Percentiles rank a stretch among this genome's conserved stretches.
Evolutionary conservation across 1,139 yeast genomes (phyloP).

Genomic region (Hanseniaspora uvarum): DNA sequence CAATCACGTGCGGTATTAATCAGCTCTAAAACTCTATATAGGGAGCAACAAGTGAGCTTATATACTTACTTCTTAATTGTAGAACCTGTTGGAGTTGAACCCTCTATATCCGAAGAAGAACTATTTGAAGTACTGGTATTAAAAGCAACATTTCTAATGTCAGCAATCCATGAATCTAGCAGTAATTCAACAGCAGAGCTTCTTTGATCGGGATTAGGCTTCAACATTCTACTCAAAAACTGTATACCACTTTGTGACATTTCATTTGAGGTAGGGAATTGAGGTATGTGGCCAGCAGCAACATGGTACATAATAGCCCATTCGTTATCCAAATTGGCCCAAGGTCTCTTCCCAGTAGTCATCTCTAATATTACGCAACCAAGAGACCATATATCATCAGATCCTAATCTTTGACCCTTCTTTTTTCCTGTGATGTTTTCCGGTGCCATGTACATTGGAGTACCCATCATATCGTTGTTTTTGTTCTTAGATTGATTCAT

Average conservation of each 20-base stretch:
- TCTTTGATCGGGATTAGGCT: slow-evolving; percentile 70
- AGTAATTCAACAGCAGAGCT: slow-evolving; percentile 76
- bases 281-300: slow-evolving; percentile 91
- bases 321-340: slow-evolving; percentile 90
- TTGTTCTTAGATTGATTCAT: slow-evolving; percentile 4
- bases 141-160: slow-evolving; percentile 62
- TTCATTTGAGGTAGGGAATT: slow-evolving; percentile 69
- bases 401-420: slow-evolving; percentile 60
- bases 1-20: neutral
- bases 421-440: slow-evolving; percentile 81
- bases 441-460: slow-evolving; percentile 99
- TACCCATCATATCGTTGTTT: slow-evolving; percentile 60
- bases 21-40: neutral
- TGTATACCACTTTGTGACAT: slow-evolving; percentile 60
- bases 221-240: slow-evolving; percentile 67
- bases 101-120: slow-evolving; percentile 10
- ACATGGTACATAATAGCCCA: slow-evolving; percentile 98
- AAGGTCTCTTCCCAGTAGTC: slow-evolving; percentile 76
- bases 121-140: slow-evolving; percentile 33
- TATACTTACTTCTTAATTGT: neutral
- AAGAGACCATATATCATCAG: slow-evolving; percentile 71
- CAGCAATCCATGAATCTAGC: slow-evolving; percentile 82
- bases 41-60: neutral
- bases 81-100: slow-evolving; percentile 7
- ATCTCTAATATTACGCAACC: slow-evolving; percentile 75